A percentile compares a stretch with the other conserved stretches of the same genome.
Conservation (phyloP, 2,329 filamentous ascomycete species). For the Paraphoma sp. region DNA sequence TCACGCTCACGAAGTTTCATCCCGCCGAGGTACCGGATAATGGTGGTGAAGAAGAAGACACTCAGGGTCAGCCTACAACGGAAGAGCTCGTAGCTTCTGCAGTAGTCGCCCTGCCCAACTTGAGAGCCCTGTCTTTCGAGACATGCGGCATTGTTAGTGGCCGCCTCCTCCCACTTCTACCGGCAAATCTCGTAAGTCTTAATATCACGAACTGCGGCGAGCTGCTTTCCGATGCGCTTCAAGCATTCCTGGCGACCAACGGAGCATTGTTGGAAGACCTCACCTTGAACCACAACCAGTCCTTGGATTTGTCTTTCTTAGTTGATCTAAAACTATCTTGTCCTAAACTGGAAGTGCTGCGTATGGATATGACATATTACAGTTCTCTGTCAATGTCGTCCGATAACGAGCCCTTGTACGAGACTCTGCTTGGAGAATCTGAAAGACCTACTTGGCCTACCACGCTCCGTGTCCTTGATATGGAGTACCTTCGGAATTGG, state of each 20-base stretch:
- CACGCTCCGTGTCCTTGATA: constrained; percentile 72
- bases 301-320: constrained; percentile 77
- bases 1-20: constrained; percentile 46
- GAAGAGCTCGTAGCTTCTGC: constrained; percentile 57
- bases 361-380: constrained; percentile 81
- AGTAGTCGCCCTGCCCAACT: constrained; percentile 63
- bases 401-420: constrained; percentile 78
- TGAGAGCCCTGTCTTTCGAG: constrained; percentile 75
- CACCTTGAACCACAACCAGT: constrained; percentile 78
- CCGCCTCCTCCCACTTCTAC: constrained; percentile 71
- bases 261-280: constrained; percentile 73
- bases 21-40: constrained; percentile 16
- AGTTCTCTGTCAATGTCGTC: constrained; percentile 71
- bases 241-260: constrained; percentile 69
- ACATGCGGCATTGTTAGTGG: constrained; percentile 76
- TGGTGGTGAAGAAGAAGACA: constrained; percentile 19
- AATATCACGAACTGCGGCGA: constrained; percentile 82
- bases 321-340: constrained; percentile 70
- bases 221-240: constrained; percentile 71
- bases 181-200: constrained; percentile 69
- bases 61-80: constrained; percentile 32
- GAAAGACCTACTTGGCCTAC: constrained; percentile 81
- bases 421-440: constrained; percentile 65
- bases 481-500: constrained; percentile 81
- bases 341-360: constrained; percentile 72